A percentile compares a stretch with the other conserved stretches of the same genome.
phyloP scores from a whole-genome alignment of 306 rosid species.

The Rosa multiflora region DNA sequence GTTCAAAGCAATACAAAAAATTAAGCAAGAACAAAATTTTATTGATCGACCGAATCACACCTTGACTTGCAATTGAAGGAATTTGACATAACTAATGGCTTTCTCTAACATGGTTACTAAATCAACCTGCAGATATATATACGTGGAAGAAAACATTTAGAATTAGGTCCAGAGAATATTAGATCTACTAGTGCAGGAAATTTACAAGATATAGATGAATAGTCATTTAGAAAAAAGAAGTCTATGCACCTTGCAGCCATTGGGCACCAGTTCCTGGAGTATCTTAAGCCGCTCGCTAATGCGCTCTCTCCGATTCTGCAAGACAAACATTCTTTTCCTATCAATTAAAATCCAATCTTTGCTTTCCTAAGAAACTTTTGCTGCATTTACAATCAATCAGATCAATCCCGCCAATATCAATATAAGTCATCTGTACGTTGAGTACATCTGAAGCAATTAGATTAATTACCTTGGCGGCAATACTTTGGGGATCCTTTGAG shows the following conservation, averaged over 20 bases:
- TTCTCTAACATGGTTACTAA: conserved; percentile 95
- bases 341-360: not conserved
- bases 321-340: conserved; percentile 43
- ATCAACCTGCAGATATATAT: conserved; percentile 55
- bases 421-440: not conserved
- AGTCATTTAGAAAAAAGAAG: not conserved
- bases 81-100: conserved; percentile 84
- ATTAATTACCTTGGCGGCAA: conserved; percentile 76
- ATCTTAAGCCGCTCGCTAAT: conserved; percentile 87
- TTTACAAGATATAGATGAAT: not conserved
- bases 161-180: not conserved
- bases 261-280: conserved; percentile 80
- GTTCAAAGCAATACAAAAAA: not conserved
- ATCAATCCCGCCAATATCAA: not conserved
- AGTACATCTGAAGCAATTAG: conserved; percentile 28
- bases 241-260: conserved; percentile 69
- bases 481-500: conserved; percentile 82
- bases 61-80: conserved; percentile 96
- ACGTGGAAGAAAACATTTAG: not conserved
- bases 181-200: not conserved
- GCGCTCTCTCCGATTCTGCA: conserved; percentile 92
- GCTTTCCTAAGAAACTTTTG: conserved; percentile 6
- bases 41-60: conserved; percentile 34
- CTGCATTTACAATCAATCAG: conserved; percentile 8
- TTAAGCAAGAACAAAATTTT: not conserved